phyloP scores from a whole-genome alignment of 805 yeast genomes.

The Tetrapisispora fleetii region DNA sequence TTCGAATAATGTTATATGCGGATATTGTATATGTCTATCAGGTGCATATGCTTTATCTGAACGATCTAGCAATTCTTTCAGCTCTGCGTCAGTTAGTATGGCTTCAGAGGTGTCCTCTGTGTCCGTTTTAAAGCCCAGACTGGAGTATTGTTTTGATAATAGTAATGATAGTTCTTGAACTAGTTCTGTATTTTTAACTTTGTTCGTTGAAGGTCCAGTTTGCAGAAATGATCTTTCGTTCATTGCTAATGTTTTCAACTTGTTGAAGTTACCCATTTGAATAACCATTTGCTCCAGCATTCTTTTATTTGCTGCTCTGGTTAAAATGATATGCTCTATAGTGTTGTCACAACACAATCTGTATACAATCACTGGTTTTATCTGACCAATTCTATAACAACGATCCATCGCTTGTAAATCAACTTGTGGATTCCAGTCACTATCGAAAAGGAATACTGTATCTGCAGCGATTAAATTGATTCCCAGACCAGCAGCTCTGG shows the following conservation, averaged over 20 bases:
- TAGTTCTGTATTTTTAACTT: conserved; percentile 25
- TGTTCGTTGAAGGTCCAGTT: conserved; percentile 12
- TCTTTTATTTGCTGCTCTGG: conserved; percentile 72
- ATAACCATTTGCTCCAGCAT: conserved; percentile 68
- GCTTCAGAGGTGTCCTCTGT: conserved; percentile 18
- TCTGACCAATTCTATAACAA: conserved; percentile 89
- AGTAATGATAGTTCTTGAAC: conserved; percentile 34
- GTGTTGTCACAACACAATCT: conserved; percentile 70
- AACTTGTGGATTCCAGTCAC: conserved; percentile 97
- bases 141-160: conserved; percentile 33
- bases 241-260: conserved; percentile 30
- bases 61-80: conserved; percentile 43
- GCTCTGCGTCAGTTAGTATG: conserved; percentile 33
- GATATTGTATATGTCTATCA: conserved; percentile 18
- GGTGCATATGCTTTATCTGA: conserved; percentile 34
- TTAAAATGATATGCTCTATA: conserved; percentile 71
- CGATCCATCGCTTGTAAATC: conserved; percentile 95
- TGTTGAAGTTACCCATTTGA: conserved; percentile 50
- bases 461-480: conserved; percentile 81
- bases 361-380: conserved; percentile 70
- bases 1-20: conserved; percentile 34
- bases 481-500: conserved; percentile 94
- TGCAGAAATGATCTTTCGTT: conserved; percentile 23
- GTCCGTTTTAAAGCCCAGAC: conserved; percentile 25
- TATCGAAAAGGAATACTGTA: conserved; percentile 80